Evolutionary conservation across 192 early-diverging fungal species (phyloP), one percentile per base, ranked within the genome.

Genomic region (Backusella macrospora): DNA sequence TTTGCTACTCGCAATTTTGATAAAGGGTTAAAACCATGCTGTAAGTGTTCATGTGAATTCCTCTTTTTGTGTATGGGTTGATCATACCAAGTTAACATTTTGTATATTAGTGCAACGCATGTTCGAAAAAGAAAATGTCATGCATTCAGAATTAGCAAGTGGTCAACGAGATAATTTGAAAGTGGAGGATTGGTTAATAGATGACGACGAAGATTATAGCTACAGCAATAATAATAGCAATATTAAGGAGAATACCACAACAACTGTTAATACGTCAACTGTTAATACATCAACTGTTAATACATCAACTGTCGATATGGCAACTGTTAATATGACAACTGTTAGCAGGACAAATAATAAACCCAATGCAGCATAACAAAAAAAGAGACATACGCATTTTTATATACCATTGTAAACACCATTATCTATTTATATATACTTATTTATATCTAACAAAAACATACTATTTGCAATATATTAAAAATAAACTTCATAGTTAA

Each of bases 11-110:
- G 46, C 7, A 74, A 74, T 38, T 74, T 74, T 59, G 49, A 42
- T 40, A 65, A 74, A 55, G 73, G 73, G 0, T 16, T 74, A 16
- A 74, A 74, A 13, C 65, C 64, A 26, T 52, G 48, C n/a, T 59
- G 73, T 74, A 74, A 74, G 73, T 68, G 16, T 39, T 13, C 43
- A 13, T 45, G 42, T 67, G 12, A 13, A 21, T 26, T 45, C 15
- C 13, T 29, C 4, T 39, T 65, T 34, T 34, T 34, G 29, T 34
- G 29, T 34, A 2, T 34, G 29, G 1, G 1, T 8, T 39, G 63
- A 14, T 39, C 6, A 65, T 65, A 16, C 16, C 38, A 39, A 65
- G 15, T 2, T 26, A 39, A 34, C 38, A 39, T 39, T 65, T 47
- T 65, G 1, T 39, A 65, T 42, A 43, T 21, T 18, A 66, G 65